Evolutionary conservation across 192 early-diverging fungal species (phyloP), one percentile per base, ranked within the genome.

Genomic region (Podila epicladia): DNA sequence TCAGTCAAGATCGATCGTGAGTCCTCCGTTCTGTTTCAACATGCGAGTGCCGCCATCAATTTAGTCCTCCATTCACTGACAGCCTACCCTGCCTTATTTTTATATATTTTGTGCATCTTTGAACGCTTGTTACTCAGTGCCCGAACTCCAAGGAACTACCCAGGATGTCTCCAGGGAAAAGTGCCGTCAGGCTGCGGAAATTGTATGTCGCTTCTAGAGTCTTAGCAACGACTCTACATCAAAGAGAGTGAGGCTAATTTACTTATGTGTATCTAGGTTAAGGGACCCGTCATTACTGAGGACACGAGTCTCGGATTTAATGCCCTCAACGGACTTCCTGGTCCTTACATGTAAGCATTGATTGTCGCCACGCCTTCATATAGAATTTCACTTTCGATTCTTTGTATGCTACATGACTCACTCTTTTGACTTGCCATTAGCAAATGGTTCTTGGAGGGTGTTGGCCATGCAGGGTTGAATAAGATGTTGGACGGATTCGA

Each of bases 301-400:
- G 98, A 99, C 86, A 98, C 97, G 9, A 90, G 89, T 35, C 89
- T 99, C 50, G 95, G 95, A 75, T 99, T 98, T 87, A 96, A 95
- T 71, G 95, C 96, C 9, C 85, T 99, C 83, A 93, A 96, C 67
- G 93, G 93, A 9, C 90, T 98, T 49, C 96, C 97, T 17, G 97
- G 97, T 8, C 95, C 97, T 4, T 96, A 96, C 75, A 95, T 90
- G 89, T 88, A 77, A 64, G 75, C 41, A 57, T 32, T 15, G 3
- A 45, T 45, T 15, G 13, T 15, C 13, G 4, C 41, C 41, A 15
- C 13, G 41, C 41, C 41, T 45, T 17, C 12, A 45, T 12, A 17
- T 15, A 15, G 4, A 0, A 17, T 17, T 45, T 15, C 41, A 4
- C 41, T 4, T 45, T 45, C 41, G 41, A 45, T 15, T 2, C 13